Conservation (phyloP, 257 asterid genomes). For the Penstemon newberryi region DNA sequence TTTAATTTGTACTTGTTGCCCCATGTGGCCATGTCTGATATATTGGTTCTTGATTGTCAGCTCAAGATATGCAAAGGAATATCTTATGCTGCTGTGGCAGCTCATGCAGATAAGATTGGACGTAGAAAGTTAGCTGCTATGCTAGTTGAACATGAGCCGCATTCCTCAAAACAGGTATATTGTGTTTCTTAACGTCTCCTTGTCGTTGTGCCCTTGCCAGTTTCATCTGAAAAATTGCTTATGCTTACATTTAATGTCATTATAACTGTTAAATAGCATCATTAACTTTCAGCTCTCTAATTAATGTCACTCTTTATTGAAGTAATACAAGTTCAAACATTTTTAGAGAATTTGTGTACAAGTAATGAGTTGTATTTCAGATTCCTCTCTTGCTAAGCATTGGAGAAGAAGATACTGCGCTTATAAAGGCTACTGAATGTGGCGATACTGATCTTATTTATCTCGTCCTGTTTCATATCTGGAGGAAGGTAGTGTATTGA, state of each 20-base stretch:
- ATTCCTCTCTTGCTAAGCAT: conserved; percentile 94
- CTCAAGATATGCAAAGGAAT: conserved; percentile 94
- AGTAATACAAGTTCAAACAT: conserved; percentile 10
- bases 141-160: conserved; percentile 97
- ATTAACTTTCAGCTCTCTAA: conserved; percentile 17
- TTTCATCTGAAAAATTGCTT: not conserved
- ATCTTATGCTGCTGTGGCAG: conserved; percentile 98
- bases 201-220: conserved; percentile 6
- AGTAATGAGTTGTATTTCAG: conserved; percentile 38
- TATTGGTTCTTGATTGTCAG: conserved; percentile 47
- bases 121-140: conserved; percentile 95
- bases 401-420: conserved; percentile 94
- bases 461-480: conserved; percentile 88
- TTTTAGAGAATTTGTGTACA: conserved; percentile 7
- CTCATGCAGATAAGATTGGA: conserved; percentile 91
- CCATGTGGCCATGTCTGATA: conserved; percentile 24
- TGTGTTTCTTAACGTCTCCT: conserved; percentile 15
- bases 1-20: conserved; percentile 11
- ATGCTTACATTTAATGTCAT: conserved; percentile 10
- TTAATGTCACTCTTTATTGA: conserved; percentile 15
- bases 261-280: conserved; percentile 5
- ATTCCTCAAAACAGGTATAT: conserved; percentile 80
- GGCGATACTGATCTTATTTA: conserved; percentile 98
- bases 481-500: conserved; percentile 72
- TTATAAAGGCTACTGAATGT: conserved; percentile 80